Base-by-base conservation (phyloP, 139 green algal species). In the Picochlorum sp. region DNA sequence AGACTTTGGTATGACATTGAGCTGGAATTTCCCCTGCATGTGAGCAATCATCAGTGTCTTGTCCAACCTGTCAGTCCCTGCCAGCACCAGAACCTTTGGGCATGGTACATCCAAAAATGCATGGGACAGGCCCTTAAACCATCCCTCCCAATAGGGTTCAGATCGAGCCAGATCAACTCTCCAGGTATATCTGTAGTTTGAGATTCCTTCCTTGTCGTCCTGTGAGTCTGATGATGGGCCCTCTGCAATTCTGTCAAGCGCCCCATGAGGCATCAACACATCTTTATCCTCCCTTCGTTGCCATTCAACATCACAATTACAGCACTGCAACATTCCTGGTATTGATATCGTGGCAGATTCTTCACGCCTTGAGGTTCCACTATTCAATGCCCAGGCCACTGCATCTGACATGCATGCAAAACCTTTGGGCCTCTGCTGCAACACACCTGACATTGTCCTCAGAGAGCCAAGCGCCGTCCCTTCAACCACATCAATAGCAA, bases 21-120 rank as follows among this genome's bases (percentile, higher is more conserved):
- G 77, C 77, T 98, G 92, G 69, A 97, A 97, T 73, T 89, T 92
- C 58, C 92, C 91, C 78, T 97, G 92, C 92, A 97, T 97, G 78
- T 96, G 90, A 1, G 85, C 91, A 14, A 96, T 89, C 20, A 86
- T 95, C 37, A 97, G 81, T 1, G 65, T 34, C 54, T 76, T 80
- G 84, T 97, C 92, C 56, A 98, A 73, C 26, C 90, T 74, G 71
- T 98, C 91, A 0, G 88, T 96, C 23, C 91, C 92, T 3, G 87
- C 92, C n/a, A 97, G 75, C 44, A 96, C 47, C 50, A 98, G 72
- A 20, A 78, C 58, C 74, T 97, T 97, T 45, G 92, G 84, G 15
- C 69, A 62, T 6, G 24, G 44, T 16, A 82, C 62, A 10, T 20
- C 32, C 58, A 98, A 73, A 64, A 95, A 96, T 1, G 72, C 38